These are phyloP conservation scores for Pistacia atlantica DNA, from an alignment of 345 rosid species.

Conservation along the genomic window DNA sequence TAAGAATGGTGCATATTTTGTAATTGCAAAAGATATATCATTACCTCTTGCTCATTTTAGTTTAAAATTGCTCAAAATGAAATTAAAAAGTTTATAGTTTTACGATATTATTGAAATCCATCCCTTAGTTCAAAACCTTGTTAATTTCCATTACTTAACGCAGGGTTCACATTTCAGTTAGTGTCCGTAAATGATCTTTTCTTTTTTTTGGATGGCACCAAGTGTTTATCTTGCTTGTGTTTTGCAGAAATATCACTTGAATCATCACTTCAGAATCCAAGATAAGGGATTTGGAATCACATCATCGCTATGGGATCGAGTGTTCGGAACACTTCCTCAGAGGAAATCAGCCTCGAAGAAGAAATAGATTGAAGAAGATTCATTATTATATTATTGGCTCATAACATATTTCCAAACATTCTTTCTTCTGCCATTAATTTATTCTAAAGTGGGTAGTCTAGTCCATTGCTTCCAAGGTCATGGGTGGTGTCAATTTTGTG, in stretches of 20 bases:
- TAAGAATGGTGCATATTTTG: slow-evolving; percentile 23
- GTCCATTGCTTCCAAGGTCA: not conserved
- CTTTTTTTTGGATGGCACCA: not conserved
- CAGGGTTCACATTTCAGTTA: no score
- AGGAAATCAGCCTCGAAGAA: slow-evolving; percentile 38
- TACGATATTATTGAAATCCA: not conserved
- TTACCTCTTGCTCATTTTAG: not conserved
- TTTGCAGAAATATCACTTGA: slow-evolving; percentile 88
- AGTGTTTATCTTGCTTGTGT: not conserved
- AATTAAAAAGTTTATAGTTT: not conserved
- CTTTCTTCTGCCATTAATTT: slow-evolving; percentile 7
- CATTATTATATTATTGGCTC: not conserved
- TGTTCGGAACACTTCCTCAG: slow-evolving; percentile 82
- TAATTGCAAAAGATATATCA: not conserved
- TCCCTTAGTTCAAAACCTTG: not conserved
- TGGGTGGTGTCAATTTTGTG: slow-evolving; percentile 14
- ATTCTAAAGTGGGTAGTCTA: not conserved
- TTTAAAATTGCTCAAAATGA: not conserved
- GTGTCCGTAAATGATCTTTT: not conserved
- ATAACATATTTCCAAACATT: not conserved
- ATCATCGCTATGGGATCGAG: slow-evolving; percentile 84
- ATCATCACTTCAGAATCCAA: slow-evolving; percentile 92
- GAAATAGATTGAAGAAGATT: not conserved
- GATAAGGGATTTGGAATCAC: slow-evolving; percentile 90
- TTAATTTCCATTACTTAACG: no score